Evolutionary conservation across 1,139 yeast genomes (phyloP).

Genomic region (Taphrina flavorubra): DNA sequence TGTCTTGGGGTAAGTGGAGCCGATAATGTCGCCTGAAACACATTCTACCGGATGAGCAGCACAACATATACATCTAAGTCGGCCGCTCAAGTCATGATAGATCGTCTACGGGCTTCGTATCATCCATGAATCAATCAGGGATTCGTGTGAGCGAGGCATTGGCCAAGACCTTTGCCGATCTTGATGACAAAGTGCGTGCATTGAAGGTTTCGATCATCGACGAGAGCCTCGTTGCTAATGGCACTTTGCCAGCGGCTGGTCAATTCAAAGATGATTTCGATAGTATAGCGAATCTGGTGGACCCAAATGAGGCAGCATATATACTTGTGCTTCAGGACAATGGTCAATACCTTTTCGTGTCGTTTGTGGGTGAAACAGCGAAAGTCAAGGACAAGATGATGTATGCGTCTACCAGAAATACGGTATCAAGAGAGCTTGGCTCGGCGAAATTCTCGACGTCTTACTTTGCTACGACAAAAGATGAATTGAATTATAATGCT

Average conservation of each 20-base stretch:
- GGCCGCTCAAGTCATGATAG: background rate
- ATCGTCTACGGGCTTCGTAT: too few relatives aligned
- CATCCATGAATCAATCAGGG: slow-evolving; percentile 33
- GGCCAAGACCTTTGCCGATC: background rate
- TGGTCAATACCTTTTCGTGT: slow-evolving; percentile 62
- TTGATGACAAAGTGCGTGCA: slow-evolving; percentile 12
- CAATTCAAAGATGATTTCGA: slow-evolving; percentile 52
- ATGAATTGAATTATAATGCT: slow-evolving; percentile 60
- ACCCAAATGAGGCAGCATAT: slow-evolving; percentile 65
- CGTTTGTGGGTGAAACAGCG: slow-evolving; percentile 86
- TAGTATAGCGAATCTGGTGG: slow-evolving; percentile 53
- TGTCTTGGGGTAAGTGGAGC: slow-evolving; percentile 7
- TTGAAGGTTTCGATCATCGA: slow-evolving; percentile 31
- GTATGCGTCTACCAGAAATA: slow-evolving; percentile 86
- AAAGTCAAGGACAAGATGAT: slow-evolving; percentile 87
- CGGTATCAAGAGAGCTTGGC: slow-evolving; percentile 74
- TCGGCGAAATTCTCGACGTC: slow-evolving; percentile 64
- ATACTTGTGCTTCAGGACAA: slow-evolving; percentile 58
- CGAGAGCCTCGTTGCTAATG: slow-evolving; percentile 47
- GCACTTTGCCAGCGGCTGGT: slow-evolving; percentile 50
- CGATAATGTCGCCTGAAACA: background rate
- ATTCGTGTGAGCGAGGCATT: slow-evolving; percentile 25
- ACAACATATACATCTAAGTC: background rate
- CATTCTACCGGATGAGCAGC: background rate
- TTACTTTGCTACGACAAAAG: slow-evolving; percentile 63